A percentile compares a stretch with the other conserved stretches of the same genome.
Evolutionary conservation across 2,329 filamentous ascomycete species (phyloP).

Genomic region (Botrytis byssoidea): DNA sequence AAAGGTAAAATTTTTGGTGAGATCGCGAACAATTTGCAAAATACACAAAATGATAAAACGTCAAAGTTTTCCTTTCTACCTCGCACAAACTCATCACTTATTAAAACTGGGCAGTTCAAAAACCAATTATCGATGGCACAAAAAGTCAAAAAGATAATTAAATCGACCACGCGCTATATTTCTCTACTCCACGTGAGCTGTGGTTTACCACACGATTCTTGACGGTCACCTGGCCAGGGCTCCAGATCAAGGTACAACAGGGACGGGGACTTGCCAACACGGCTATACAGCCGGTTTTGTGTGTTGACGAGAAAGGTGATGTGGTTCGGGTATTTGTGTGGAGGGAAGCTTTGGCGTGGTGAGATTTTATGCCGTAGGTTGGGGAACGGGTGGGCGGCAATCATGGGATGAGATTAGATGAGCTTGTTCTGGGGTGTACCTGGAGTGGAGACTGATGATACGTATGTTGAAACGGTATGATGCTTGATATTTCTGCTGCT

Average conservation of each 20-base stretch:
- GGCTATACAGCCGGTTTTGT: neutral
- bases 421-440: neutral
- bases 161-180: neutral
- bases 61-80: neutral
- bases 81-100: no score
- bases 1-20: neutral
- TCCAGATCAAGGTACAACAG: neutral
- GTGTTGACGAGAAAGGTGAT: neutral
- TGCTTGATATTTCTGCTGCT: neutral
- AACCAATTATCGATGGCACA: neutral
- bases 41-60: neutral
- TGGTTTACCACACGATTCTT: neutral
- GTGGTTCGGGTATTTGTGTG: neutral
- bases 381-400: neutral
- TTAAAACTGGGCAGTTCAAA: neutral
- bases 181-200: neutral
- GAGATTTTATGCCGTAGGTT: neutral
- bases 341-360: neutral
- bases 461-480: rapidly evolving
- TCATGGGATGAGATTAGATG: neutral
- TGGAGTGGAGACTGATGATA: neutral
- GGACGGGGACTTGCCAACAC: neutral
- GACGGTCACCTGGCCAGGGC: neutral
- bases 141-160: neutral
- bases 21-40: neutral